Evolutionary conservation across 768 basidiomycete species (phyloP), one percentile per base, ranked within the genome.

Genomic region (Leucocoprinus leucothites): DNA sequence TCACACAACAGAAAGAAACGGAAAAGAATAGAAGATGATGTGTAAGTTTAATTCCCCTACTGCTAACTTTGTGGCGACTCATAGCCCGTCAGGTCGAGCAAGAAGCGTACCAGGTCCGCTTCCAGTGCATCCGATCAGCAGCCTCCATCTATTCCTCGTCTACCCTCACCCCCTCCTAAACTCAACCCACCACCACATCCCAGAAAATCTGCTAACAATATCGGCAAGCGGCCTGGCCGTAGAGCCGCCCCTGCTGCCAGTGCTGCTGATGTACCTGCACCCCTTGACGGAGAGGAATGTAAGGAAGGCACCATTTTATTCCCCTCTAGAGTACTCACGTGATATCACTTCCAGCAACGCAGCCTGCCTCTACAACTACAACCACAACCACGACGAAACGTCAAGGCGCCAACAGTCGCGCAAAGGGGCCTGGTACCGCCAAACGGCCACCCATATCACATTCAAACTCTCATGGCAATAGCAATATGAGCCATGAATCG

Each of bases 41-140:
- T 66, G 89, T 91, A 60, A 69, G 86, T 76, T 36, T 59, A 9
- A 9, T 9, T 61, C 34, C 34, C 42, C 42, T 57, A 9, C 34
- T 28, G 31, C 25, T 40, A 24, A 26, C 31, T 36, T 24, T 48
- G 57, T 44, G 55, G 41, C 16, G 56, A 31, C 58, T 43, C 61
- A 85, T 82, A 54, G 66, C 62, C 38, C 69, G 25, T 16, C 35
- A 61, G 60, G 11, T n/a, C 58, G 24, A 45, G 80, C 51, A 83
- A 84, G 69, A 91, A 91, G 71, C 84, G 88, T 41, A 87, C 86
- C 26, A 78, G 89, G 71, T 92, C 90, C 41, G 80, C 83, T 45
- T 91, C 90, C 25, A 84, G 79, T 36, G 74, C 76, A 4, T 91
- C 89, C 38, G 86, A 91, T 65, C 79, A 70, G 25, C 73, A 75